Base-by-base conservation (phyloP, 805 yeast genomes). In the Suhomyces canberraensis region DNA sequence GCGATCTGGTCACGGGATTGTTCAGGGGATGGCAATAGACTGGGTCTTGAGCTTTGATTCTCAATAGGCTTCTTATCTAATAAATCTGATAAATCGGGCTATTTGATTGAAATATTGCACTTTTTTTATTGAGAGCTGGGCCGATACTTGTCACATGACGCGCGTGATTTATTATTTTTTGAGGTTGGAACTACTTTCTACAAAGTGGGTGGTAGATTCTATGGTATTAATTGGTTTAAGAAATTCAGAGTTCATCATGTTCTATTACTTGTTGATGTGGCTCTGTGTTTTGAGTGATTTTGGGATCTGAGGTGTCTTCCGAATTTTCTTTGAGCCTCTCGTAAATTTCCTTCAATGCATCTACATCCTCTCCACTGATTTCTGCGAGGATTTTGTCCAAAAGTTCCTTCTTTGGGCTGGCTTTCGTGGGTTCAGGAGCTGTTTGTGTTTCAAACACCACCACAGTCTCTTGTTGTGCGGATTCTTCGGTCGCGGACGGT, bases 401-500 rank as follows among this genome's bases (percentile, higher is more conserved):
- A 15, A 31, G 11, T 4, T 31, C 30, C 4, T 28, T 25, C 16
- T 21, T 29, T n/a, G 25, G 16, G 22, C 13, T 26, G 7, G 15
- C 30, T n/a, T n/a, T n/a, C 11, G 30, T 21, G n/a, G 29, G 18
- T n/a, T 27, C 6, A 4, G 14, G 17, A 11, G n/a, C 37, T 11
- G 25, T 26, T n/a, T 15, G 22, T 6, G 39, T 36, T 3, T 24
- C 26, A 11, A 34, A 29, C 11, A 29, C 30, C 3, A 27, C 21
- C 17, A 29, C 34, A 14, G 38, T 30, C 20, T n/a, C 6, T 8
- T 8, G 27, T 11, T 25, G 27, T 25, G 8, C 27, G 22, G 7
- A 20, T 20, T 20, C 9, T 9, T 20, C 22, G 7, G 7, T 9
- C 9, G 7, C 22, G 22, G 22, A 20, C 7, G 22, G 22, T 29